Evolutionary conservation across 306 rosid genomes (phyloP).

Genomic region (Astragalus glycyphyllos): DNA sequence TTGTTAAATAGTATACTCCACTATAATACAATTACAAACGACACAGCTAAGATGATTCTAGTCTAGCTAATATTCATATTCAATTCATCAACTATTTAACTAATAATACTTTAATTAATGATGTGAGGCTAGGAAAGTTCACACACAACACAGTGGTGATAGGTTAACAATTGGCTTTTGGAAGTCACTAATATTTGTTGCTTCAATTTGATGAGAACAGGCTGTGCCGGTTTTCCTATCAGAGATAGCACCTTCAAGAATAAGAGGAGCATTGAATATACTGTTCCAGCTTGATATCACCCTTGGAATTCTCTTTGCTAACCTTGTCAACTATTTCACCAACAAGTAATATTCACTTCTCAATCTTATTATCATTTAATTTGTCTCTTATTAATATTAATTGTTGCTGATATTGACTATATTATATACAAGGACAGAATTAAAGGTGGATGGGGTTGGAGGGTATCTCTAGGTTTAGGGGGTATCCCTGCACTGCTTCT

Average conservation of each 20-base stretch:
- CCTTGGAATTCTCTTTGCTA: slow-evolving; percentile 87
- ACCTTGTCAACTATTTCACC: slow-evolving; percentile 76
- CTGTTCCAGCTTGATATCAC: slow-evolving; percentile 82
- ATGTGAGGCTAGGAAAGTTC: slow-evolving; percentile 4
- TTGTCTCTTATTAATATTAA: background rate
- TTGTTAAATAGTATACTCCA: background rate
- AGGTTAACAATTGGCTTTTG: slow-evolving; percentile 17
- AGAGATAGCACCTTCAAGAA: slow-evolving; percentile 92
- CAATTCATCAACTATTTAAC: background rate
- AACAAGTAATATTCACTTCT: slow-evolving; percentile 55
- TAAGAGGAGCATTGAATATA: slow-evolving; percentile 90
- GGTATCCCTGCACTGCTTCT: slow-evolving; percentile 80
- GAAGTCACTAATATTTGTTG: background rate
- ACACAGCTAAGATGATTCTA: slow-evolving; percentile 15
- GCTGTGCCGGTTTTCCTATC: slow-evolving; percentile 93
- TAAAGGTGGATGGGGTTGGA: slow-evolving; percentile 93
- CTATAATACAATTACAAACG: background rate
- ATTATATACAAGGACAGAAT: slow-evolving; percentile 51
- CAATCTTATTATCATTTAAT: too few relatives aligned
- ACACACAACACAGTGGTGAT: background rate
- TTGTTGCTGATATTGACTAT: slow-evolving; percentile 7
- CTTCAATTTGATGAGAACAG: slow-evolving; percentile 48
- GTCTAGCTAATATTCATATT: slow-evolving; percentile 12
- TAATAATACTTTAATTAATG: slow-evolving; percentile 16
- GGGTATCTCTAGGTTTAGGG: slow-evolving; percentile 82